phyloP scores from a whole-genome alignment of 352 stramenopile species.

The Pythium dissimile region DNA sequence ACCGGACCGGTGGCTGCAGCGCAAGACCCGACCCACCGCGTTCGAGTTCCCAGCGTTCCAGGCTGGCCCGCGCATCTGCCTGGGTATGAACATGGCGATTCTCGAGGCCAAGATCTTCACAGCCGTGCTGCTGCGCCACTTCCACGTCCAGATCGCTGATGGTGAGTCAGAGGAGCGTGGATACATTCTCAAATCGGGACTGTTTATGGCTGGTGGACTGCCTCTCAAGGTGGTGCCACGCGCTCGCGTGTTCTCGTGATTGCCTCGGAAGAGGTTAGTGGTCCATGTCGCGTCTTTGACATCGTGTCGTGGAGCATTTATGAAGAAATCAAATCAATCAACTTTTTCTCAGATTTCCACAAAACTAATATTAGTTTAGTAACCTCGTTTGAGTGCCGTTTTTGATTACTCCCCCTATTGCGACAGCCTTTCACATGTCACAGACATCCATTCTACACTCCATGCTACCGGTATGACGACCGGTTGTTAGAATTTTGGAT shows the following conservation, averaged over 20 bases:
- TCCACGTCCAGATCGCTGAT: conserved; percentile 40
- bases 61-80: conserved; percentile 55
- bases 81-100: conserved; percentile 73
- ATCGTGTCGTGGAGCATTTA: no score
- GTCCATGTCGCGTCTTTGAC: no score
- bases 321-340: no score
- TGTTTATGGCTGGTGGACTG: conserved; percentile 52
- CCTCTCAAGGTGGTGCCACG: conserved; percentile 40
- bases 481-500: not conserved
- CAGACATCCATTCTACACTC: conserved; percentile 3
- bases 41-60: conserved; percentile 78
- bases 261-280: no score
- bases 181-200: conserved; percentile 49
- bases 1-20: conserved; percentile 70
- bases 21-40: conserved; percentile 45
- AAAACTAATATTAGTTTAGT: no score
- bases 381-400: not conserved
- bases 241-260: conserved; percentile 8
- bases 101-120: conserved; percentile 64
- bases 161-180: conserved; percentile 36
- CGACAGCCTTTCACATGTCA: conserved; percentile 14
- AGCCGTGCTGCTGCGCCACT: conserved; percentile 40
- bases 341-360: no score
- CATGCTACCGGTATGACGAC: not conserved
- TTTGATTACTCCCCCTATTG: no score